A percentile compares a stretch with the other conserved stretches of the same genome.
phyloP scores from a whole-genome alignment of 805 yeast species.

The Pichia insulana region DNA sequence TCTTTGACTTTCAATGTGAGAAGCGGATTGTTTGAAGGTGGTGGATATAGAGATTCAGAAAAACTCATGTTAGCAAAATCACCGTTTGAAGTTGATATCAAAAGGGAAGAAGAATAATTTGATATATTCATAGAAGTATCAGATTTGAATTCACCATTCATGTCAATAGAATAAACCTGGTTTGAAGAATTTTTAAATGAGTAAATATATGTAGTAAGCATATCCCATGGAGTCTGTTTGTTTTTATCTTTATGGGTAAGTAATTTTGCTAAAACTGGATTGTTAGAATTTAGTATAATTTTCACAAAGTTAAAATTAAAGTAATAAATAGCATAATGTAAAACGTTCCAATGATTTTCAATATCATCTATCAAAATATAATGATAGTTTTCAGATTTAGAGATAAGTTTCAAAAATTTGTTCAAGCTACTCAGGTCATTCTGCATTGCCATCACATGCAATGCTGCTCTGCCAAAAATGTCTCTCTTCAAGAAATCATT shows the following conservation, averaged over 20 bases:
- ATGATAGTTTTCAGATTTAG: slow-evolving; percentile 31
- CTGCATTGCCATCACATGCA: slow-evolving; percentile 47
- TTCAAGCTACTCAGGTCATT: slow-evolving; percentile 41
- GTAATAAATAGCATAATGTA: slow-evolving; percentile 59
- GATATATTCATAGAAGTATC: not conserved
- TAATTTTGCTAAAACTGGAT: slow-evolving; percentile 19
- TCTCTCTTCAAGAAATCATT: slow-evolving; percentile 44
- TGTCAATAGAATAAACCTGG: slow-evolving; percentile 1
- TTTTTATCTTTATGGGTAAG: slow-evolving; percentile 58
- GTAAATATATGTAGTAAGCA: slow-evolving; percentile 29
- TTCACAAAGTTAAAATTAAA: slow-evolving; percentile 50
- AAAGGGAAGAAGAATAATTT: slow-evolving; percentile 3
- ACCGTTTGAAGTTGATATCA: slow-evolving; percentile 4
- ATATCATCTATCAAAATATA: slow-evolving; percentile 44
- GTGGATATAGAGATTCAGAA: slow-evolving; percentile 1
- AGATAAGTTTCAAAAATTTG: slow-evolving; percentile 31
- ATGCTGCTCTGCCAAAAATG: slow-evolving; percentile 53
- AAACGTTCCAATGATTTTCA: slow-evolving; percentile 76
- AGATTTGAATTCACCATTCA: slow-evolving; percentile 4
- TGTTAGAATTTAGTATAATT: slow-evolving; percentile 25
- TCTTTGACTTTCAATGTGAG: slow-evolving; percentile 1
- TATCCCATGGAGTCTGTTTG: slow-evolving; percentile 65
- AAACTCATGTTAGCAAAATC: slow-evolving; percentile 1
- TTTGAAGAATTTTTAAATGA: not conserved
- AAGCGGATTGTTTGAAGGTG: slow-evolving; percentile 4